phyloP scores from a whole-genome alignment of 106 monocot genomes.

The Allium fistulosum region DNA sequence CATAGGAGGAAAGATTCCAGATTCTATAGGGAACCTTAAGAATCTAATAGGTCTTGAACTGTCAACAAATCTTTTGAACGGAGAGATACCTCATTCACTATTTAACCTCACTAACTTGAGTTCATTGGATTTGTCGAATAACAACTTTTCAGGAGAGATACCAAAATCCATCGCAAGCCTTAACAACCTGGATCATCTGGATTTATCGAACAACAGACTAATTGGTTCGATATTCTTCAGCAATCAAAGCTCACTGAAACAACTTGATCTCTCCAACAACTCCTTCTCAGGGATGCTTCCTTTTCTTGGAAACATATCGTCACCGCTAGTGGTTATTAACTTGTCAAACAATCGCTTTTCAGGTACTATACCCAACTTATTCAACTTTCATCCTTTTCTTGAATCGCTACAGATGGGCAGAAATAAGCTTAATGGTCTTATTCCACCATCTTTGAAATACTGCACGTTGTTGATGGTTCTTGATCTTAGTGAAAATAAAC shows the following conservation, averaged over 20 bases:
- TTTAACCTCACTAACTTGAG: background rate
- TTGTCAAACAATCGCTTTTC: slow-evolving; percentile 7
- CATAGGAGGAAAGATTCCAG: slow-evolving; percentile 21
- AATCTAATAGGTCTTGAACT: background rate
- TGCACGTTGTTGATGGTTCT: slow-evolving; percentile 2
- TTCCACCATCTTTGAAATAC: slow-evolving; percentile 6
- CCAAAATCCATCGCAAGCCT: background rate
- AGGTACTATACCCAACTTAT: slow-evolving; percentile 1
- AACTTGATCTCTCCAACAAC: slow-evolving; percentile 7
- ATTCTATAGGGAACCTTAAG: background rate
- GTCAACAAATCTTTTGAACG: slow-evolving; percentile 17
- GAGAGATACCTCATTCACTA: slow-evolving; percentile 2
- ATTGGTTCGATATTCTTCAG: background rate
- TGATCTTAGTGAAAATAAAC: slow-evolving; percentile 8
- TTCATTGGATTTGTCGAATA: background rate
- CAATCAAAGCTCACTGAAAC: background rate
- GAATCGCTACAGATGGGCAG: background rate
- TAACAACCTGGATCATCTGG: background rate
- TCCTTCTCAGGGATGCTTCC: background rate
- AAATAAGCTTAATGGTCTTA: slow-evolving; percentile 3
- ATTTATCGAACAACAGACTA: background rate
- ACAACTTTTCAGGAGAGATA: background rate
- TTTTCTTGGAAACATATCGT: background rate
- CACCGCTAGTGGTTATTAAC: background rate
- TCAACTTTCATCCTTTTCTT: background rate